phyloP scores from a whole-genome alignment of 208 protist species.

The Vickermania ingenoplastis region DNA sequence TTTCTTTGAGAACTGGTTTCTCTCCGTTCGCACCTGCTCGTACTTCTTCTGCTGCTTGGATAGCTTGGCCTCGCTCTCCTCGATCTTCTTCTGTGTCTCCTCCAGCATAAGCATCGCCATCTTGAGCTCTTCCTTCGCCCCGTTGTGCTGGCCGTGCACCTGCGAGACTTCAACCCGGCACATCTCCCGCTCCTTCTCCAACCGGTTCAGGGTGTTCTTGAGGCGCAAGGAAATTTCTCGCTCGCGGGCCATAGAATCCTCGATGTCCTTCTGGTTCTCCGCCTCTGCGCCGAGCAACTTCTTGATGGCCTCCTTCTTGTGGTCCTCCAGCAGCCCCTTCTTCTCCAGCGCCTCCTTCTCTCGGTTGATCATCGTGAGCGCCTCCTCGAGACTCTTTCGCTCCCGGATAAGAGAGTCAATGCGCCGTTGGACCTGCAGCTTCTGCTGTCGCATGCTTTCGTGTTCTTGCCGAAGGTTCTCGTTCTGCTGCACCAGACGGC shows the following conservation, averaged over 20 bases:
- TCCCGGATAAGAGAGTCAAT: slow-evolving; percentile 47
- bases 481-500: slow-evolving; percentile 74
- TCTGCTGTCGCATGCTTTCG: slow-evolving; percentile 65
- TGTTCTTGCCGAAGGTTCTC: slow-evolving; percentile 72
- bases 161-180: slow-evolving; percentile 83
- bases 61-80: slow-evolving; percentile 84
- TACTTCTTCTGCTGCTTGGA: slow-evolving; percentile 76
- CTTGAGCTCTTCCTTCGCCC: slow-evolving; percentile 91
- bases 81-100: slow-evolving; percentile 93
- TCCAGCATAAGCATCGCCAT: slow-evolving; percentile 75
- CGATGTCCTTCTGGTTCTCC: slow-evolving; percentile 53
- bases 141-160: slow-evolving; percentile 63
- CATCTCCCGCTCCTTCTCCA: slow-evolving; percentile 91
- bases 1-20: slow-evolving; percentile 97
- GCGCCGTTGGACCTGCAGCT: slow-evolving; percentile 51
- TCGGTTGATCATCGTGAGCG: slow-evolving; percentile 39
- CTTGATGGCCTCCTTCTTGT: slow-evolving; percentile 52
- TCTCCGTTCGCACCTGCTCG: slow-evolving; percentile 92
- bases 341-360: slow-evolving; percentile 72
- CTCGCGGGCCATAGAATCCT: slow-evolving; percentile 85
- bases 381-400: slow-evolving; percentile 50
- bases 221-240: slow-evolving; percentile 47
- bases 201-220: slow-evolving; percentile 37
- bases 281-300: slow-evolving; percentile 45
- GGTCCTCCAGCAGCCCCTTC: slow-evolving; percentile 42